A percentile compares a stretch with the other conserved stretches of the same genome.
These are phyloP conservation scores for Tripidium arundinaceum DNA, from an alignment of 202 grass and related monocot species.

Conservation along the genomic window DNA sequence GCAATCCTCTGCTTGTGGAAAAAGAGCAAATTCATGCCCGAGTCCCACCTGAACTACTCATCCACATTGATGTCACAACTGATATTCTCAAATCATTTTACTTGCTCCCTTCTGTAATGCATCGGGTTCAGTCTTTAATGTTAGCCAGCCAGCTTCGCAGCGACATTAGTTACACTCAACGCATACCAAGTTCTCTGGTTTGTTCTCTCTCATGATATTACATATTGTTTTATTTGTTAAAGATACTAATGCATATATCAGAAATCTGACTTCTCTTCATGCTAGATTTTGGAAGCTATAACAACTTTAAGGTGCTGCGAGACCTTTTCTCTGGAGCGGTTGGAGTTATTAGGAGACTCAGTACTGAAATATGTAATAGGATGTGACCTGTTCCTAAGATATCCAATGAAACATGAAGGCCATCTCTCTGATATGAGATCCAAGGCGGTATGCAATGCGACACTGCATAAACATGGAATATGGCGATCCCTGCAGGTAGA, in stretches of 20 bases:
- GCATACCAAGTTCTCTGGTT: slow-evolving; percentile 71
- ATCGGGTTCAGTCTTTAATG: slow-evolving; percentile 79
- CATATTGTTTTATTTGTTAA: slow-evolving; percentile 27
- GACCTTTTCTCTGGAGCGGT: slow-evolving; percentile 82
- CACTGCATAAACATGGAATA: slow-evolving; percentile 77
- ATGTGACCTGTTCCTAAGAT: slow-evolving; percentile 69
- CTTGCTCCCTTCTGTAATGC: slow-evolving; percentile 92
- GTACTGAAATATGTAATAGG: slow-evolving; percentile 85
- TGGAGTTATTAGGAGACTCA: slow-evolving; percentile 87
- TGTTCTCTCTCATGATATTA: slow-evolving; percentile 21
- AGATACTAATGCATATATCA: background rate
- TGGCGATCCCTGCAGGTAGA: slow-evolving; percentile 67
- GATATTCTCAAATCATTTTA: slow-evolving; percentile 94
- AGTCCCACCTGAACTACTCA: slow-evolving; percentile 86
- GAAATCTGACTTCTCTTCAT: slow-evolving; percentile 20
- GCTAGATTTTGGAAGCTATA: slow-evolving; percentile 93
- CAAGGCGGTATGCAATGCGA: slow-evolving; percentile 69
- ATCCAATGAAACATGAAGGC: slow-evolving; percentile 79
- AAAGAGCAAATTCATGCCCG: slow-evolving; percentile 61
- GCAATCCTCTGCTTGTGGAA: slow-evolving; percentile 33
- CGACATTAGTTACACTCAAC: slow-evolving; percentile 56
- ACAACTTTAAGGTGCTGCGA: slow-evolving; percentile 75
- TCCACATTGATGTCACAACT: slow-evolving; percentile 59
- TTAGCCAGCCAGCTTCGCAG: slow-evolving; percentile 74
- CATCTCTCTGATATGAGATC: slow-evolving; percentile 69